These are phyloP conservation scores for Geotrichum histeridarum DNA, from an alignment of 1,139 yeast species.

Conservation along the genomic window DNA sequence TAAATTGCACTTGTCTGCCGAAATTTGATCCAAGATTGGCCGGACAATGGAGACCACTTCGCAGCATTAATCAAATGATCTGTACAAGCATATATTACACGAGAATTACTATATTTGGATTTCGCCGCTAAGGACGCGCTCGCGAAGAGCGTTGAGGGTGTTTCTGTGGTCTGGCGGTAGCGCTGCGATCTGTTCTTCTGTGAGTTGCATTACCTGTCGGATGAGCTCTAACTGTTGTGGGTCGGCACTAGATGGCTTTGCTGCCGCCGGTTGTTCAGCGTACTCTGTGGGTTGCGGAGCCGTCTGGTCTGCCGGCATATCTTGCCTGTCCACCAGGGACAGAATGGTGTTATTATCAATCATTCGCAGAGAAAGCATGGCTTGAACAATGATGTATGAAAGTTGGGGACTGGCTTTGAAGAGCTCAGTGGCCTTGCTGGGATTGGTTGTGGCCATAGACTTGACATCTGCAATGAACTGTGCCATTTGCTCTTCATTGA, in stretches of 20 bases:
- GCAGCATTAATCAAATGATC: background rate
- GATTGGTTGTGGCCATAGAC: conserved; percentile 57
- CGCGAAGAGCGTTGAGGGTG: conserved; percentile 30
- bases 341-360: conserved; percentile 49
- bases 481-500: conserved; percentile 51
- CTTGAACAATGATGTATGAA: conserved; percentile 75
- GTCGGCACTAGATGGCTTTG: conserved; percentile 7
- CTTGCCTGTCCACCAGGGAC: conserved; percentile 29
- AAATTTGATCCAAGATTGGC: background rate
- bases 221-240: conserved; percentile 39
- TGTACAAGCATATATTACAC: background rate
- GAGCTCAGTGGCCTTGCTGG: conserved; percentile 55
- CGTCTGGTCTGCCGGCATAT: conserved; percentile 24
- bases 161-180: conserved; percentile 56
- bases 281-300: conserved; percentile 13
- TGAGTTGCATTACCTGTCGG: conserved; percentile 49
- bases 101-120: conserved; percentile 21
- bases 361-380: conserved; percentile 52
- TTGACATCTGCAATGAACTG: conserved; percentile 58
- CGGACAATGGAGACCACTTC: too few species aligned
- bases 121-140: conserved; percentile 32
- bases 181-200: conserved; percentile 57
- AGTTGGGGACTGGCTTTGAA: conserved; percentile 75
- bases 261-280: conserved; percentile 1
- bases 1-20: background rate